A percentile compares a stretch with the other conserved stretches of the same genome.
phyloP scores from a whole-genome alignment of 306 rosid species.

The Malus domestica region DNA sequence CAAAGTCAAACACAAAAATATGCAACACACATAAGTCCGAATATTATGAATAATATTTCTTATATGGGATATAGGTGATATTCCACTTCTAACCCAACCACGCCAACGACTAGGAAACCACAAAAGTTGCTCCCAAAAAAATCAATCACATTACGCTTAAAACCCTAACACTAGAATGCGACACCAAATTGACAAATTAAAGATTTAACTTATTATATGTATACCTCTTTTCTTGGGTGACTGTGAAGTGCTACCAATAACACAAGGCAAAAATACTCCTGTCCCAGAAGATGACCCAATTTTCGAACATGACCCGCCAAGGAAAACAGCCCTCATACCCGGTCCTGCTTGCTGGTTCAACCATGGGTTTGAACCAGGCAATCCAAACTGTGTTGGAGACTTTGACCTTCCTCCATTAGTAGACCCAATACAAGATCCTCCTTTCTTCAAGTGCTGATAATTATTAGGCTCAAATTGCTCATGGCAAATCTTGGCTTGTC shows the following conservation, averaged over 20 bases:
- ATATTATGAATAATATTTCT: neutral
- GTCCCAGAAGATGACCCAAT: conserved; percentile 47
- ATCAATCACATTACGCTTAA: neutral
- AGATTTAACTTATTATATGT: neutral
- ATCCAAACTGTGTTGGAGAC: neutral
- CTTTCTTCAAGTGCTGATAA: conserved; percentile 20
- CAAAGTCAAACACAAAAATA: neutral
- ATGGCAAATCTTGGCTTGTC: neutral
- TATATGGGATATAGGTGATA: conserved; percentile 13
- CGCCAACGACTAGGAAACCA: conserved; percentile 16
- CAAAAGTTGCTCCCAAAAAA: neutral
- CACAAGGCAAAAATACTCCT: conserved; percentile 68
- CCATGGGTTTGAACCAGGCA: neutral
- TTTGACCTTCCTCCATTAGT: neutral
- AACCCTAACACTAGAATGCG: neutral
- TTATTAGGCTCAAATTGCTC: conserved; percentile 1
- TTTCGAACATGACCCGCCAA: conserved; percentile 29
- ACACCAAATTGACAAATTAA: neutral
- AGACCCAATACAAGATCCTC: neutral
- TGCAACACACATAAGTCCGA: neutral
- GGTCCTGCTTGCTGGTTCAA: conserved; percentile 21
- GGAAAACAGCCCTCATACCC: conserved; percentile 34
- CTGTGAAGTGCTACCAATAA: conserved; percentile 18
- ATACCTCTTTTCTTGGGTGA: conserved; percentile 36
- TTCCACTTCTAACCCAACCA: conserved; percentile 25